Evolutionary conservation across 2,329 filamentous ascomycete genomes (phyloP).

Genomic region (Calonectria pseudoturangicola): DNA sequence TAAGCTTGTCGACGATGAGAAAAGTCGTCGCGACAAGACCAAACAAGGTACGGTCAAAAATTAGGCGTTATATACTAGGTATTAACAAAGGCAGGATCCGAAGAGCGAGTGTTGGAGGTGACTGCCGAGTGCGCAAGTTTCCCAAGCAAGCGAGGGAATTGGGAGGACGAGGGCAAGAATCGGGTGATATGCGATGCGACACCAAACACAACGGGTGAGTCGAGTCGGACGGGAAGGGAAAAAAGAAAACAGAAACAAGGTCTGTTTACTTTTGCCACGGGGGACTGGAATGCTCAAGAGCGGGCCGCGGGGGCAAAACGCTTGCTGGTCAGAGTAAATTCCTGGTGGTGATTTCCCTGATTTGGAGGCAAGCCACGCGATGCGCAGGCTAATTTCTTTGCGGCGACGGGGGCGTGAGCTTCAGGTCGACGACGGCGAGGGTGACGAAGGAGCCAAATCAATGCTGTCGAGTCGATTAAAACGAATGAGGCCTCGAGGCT

Average conservation of each 20-base stretch:
- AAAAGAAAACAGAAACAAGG: constrained; percentile 16
- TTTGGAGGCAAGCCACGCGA: constrained; percentile 26
- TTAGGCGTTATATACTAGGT: constrained; percentile 23
- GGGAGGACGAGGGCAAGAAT: constrained; percentile 30
- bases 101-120: constrained; percentile 22
- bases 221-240: constrained; percentile 16
- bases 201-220: constrained; percentile 8
- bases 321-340: constrained; percentile 21
- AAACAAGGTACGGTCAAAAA: constrained; percentile 1
- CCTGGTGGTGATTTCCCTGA: constrained; percentile 22
- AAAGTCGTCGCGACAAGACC: constrained; percentile 17
- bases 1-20: constrained; percentile 32
- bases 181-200: constrained; percentile 20
- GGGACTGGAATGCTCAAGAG: constrained; percentile 45
- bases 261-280: constrained; percentile 31
- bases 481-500: constrained; percentile 20
- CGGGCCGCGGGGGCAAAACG: constrained; percentile 37
- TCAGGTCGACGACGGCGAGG: constrained; percentile 12
- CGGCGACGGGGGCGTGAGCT: constrained; percentile 12
- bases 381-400: constrained; percentile 21
- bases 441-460: background rate
- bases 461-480: constrained; percentile 9
- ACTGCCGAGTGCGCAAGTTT: constrained; percentile 33
- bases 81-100: constrained; percentile 33
- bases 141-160: constrained; percentile 35